phyloP scores from a whole-genome alignment of 2,329 filamentous ascomycete species.

The Stylonectria norvegica region DNA sequence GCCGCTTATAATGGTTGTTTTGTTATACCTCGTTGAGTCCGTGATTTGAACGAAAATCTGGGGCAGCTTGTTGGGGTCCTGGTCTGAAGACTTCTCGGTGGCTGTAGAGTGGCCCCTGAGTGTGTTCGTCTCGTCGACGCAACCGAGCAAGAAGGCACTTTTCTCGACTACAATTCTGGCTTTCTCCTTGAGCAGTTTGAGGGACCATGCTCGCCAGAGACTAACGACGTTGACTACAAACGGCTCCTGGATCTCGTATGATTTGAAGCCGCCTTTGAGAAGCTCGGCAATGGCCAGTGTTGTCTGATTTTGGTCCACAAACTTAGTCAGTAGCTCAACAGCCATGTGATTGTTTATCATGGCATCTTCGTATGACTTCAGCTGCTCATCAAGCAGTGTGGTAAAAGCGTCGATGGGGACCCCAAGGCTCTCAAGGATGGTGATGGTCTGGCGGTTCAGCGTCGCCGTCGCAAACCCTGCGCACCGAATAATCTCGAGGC shows the following conservation, averaged over 20 bases:
- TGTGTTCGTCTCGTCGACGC: conserved; percentile 77
- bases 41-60: conserved; percentile 88
- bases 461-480: conserved; percentile 74
- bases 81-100: conserved; percentile 37
- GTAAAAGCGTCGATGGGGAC: conserved; percentile 66
- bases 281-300: conserved; percentile 72
- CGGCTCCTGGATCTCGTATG: conserved; percentile 59
- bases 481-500: conserved; percentile 80
- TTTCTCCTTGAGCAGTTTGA: conserved; percentile 90
- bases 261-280: conserved; percentile 77
- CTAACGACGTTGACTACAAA: conserved; percentile 76
- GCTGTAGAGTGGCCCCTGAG: conserved; percentile 67
- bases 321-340: conserved; percentile 64
- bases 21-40: conserved; percentile 48
- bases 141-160: conserved; percentile 84
- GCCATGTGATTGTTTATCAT: conserved; percentile 65
- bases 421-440: conserved; percentile 75
- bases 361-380: conserved; percentile 65
- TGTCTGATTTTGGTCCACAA: conserved; percentile 81
- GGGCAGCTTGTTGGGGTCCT: conserved; percentile 57
- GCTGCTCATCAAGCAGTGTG: conserved; percentile 62
- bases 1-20: conserved; percentile 67
- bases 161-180: conserved; percentile 77
- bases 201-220: conserved; percentile 84
- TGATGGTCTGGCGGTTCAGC: conserved; percentile 86